Evolutionary conservation across 176 grass and related monocot species (phyloP).

Genomic region (maize (Zea mays)): DNA sequence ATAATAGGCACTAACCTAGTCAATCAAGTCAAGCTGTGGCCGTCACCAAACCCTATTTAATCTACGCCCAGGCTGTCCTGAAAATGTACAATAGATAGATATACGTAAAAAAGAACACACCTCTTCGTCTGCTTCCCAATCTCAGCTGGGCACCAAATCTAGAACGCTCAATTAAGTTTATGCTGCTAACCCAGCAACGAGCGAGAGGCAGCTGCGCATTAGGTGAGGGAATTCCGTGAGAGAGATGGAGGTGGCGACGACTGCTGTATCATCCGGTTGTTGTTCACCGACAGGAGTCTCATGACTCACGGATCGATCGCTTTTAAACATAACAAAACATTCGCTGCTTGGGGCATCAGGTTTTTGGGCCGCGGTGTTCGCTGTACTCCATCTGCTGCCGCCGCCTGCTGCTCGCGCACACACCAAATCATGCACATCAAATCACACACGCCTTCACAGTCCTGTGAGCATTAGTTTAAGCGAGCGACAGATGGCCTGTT

Average conservation of each 20-base stretch:
- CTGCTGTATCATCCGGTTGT: conserved; percentile 39
- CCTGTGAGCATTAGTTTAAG: conserved; percentile 36
- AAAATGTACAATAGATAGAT: conserved; percentile 17
- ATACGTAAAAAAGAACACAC: neutral
- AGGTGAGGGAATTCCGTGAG: conserved; percentile 62
- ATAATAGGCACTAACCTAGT: conserved; percentile 32
- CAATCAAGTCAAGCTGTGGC: conserved; percentile 56
- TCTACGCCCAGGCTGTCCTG: conserved; percentile 29
- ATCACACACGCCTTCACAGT: conserved; percentile 35
- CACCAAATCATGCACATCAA: conserved; percentile 39
- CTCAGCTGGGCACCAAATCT: conserved; percentile 27
- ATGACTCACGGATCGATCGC: conserved; percentile 29
- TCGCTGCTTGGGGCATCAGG: neutral
- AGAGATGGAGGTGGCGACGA: neutral
- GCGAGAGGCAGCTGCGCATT: conserved; percentile 31
- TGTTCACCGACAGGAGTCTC: conserved; percentile 53
- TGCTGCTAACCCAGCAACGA: neutral
- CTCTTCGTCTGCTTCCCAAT: conserved; percentile 25
- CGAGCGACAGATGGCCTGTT: neutral
- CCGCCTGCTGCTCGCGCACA: neutral
- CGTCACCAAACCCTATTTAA: conserved; percentile 46
- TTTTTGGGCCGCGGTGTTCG: neutral
- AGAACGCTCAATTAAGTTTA: conserved; percentile 1
- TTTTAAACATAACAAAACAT: conserved; percentile 37
- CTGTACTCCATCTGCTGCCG: neutral